Evolutionary conservation across 345 rosid genomes (phyloP).

Genomic region (Clarkia xantiana): DNA sequence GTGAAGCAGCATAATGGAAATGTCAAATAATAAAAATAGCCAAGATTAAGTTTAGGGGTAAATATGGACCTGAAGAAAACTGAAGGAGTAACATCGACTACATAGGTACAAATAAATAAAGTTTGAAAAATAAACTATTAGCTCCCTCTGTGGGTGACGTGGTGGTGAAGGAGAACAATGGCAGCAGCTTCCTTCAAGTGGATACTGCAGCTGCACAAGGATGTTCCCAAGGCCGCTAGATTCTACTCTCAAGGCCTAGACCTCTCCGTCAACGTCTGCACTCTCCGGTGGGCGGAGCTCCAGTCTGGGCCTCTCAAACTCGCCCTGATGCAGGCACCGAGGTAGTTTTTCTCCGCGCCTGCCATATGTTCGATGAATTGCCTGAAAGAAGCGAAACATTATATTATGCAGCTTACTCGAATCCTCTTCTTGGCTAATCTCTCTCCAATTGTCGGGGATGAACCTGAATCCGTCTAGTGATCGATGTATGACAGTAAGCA

Average conservation of each 20-base stretch:
- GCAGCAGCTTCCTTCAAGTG: constrained; percentile 74
- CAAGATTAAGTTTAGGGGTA: too few species aligned
- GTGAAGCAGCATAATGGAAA: too few species aligned
- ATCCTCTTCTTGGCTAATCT: too few species aligned
- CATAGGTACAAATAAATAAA: too few species aligned
- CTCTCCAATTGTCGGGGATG: too few species aligned
- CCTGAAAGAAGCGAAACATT: constrained; percentile 1
- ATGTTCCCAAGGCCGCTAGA: constrained; percentile 76
- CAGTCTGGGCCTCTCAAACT: constrained; percentile 79
- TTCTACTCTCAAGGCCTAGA: constrained; percentile 82
- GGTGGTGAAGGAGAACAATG: constrained; percentile 1
- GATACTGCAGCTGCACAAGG: constrained; percentile 86
- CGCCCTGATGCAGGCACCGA: constrained; percentile 61
- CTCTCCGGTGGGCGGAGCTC: constrained; percentile 87
- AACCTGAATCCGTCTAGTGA: too few species aligned
- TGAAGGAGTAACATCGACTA: too few species aligned
- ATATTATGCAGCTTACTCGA: not conserved
- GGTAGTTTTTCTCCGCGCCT: constrained; percentile 16
- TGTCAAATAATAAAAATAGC: too few species aligned
- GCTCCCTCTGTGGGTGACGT: not conserved
- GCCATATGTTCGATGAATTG: constrained; percentile 37
- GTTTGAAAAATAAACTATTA: not conserved
- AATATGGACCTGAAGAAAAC: too few species aligned
- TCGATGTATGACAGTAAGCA: too few species aligned
- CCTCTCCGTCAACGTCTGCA: constrained; percentile 62